Evolutionary conservation across 176 grass and related monocot species (phyloP).

Genomic region (Tillandsia fasciculata): DNA sequence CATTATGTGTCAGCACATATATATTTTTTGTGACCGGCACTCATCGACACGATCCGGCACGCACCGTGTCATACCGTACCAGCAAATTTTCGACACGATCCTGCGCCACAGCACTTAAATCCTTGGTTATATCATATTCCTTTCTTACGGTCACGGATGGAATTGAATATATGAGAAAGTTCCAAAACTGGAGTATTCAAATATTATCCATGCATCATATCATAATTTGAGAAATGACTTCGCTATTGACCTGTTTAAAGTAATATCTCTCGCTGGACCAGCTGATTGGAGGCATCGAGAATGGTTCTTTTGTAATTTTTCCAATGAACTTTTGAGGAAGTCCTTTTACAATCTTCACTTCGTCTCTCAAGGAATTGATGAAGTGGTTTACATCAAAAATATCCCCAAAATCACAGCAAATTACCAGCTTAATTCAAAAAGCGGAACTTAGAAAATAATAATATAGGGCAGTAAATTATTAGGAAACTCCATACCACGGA

Average conservation of each 20-base stretch:
- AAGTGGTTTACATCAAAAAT: conserved; percentile 92
- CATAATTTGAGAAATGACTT: conserved; percentile 9
- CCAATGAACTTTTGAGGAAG: conserved; percentile 67
- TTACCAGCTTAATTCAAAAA: not conserved
- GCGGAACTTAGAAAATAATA: not conserved
- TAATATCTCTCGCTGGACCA: conserved; percentile 98
- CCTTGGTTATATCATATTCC: no score
- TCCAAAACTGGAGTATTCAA: conserved; percentile 7
- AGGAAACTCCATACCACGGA: conserved; percentile 50
- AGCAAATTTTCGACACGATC: no score
- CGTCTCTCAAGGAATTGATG: conserved; percentile 83
- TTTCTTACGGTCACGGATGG: no score
- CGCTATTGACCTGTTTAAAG: conserved; percentile 65
- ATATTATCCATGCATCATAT: not conserved
- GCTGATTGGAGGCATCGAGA: conserved; percentile 82
- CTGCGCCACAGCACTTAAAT: no score
- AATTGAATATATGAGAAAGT: not conserved
- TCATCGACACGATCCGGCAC: no score
- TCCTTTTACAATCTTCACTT: conserved; percentile 81
- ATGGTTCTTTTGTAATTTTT: conserved; percentile 31
- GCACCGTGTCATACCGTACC: no score
- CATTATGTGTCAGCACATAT: no score
- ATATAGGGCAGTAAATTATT: not conserved
- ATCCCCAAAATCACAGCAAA: conserved; percentile 79
- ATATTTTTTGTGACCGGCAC: no score